These are phyloP conservation scores for Eucalyptus sp. DNA, from an alignment of 345 rosid species.

Conservation along the genomic window DNA sequence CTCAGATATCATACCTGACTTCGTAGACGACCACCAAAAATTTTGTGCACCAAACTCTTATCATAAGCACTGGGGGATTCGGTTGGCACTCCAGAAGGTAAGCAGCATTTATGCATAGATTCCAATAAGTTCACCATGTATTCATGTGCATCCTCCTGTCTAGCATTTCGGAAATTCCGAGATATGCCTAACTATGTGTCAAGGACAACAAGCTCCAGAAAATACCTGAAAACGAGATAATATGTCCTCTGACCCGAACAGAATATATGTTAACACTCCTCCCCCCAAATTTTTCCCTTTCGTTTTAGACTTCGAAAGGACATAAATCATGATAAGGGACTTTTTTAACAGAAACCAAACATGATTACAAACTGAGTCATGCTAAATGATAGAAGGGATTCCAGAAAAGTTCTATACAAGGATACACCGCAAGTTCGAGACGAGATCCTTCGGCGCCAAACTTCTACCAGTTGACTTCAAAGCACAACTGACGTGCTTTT, in stretches of 20 bases:
- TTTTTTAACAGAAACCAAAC: neutral
- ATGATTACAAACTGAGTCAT: neutral
- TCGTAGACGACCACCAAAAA: constrained; percentile 88
- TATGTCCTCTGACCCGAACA: neutral
- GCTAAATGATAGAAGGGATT: neutral
- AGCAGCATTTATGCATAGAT: constrained; percentile 95
- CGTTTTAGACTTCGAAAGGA: neutral
- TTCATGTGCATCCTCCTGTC: constrained; percentile 98
- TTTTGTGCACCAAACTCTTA: constrained; percentile 89
- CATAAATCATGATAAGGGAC: neutral
- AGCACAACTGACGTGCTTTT: constrained; percentile 84
- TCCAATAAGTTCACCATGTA: constrained; percentile 93
- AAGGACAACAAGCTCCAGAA: constrained; percentile 13
- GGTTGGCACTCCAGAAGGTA: constrained; percentile 87
- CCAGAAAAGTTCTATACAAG: constrained; percentile 8
- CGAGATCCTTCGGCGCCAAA: constrained; percentile 75
- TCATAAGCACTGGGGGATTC: constrained; percentile 88
- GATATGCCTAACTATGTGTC: constrained; percentile 66
- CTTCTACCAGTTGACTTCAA: constrained; percentile 61
- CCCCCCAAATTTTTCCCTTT: neutral
- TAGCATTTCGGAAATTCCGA: constrained; percentile 57
- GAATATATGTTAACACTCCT: neutral
- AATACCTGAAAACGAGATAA: neutral
- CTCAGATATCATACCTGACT: constrained; percentile 54
- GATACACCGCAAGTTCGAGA: constrained; percentile 89